Evolutionary conservation across 805 yeast species (phyloP).

Genomic region (Spathaspora arborariae): DNA sequence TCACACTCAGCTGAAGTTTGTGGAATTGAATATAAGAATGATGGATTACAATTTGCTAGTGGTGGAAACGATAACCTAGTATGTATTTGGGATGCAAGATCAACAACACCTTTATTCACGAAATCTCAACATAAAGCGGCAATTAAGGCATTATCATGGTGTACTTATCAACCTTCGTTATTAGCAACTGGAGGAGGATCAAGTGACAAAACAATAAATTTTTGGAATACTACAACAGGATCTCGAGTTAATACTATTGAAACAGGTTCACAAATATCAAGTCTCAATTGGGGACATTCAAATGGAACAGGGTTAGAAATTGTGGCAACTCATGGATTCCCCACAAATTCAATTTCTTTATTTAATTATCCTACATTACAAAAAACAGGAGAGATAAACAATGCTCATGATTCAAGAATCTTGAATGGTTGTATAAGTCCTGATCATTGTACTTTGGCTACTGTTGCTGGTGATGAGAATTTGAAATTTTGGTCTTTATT

Average conservation of each 20-base stretch:
- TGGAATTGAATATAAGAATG: conserved; percentile 81
- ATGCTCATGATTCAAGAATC: conserved; percentile 89
- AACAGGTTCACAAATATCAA: conserved; percentile 92
- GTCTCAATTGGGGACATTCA: conserved; percentile 85
- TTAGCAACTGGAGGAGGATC: conserved; percentile 98
- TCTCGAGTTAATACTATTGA: conserved; percentile 80
- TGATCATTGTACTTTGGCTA: conserved; percentile 85
- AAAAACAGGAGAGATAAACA: conserved; percentile 79
- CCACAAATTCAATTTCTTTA: conserved; percentile 76
- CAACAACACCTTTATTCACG: conserved; percentile 56
- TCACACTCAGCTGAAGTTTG: conserved; percentile 85
- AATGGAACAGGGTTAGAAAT: conserved; percentile 74
- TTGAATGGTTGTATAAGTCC: conserved; percentile 82
- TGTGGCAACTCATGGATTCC: conserved; percentile 92
- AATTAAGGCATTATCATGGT: conserved; percentile 92
- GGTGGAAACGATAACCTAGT: conserved; percentile 96
- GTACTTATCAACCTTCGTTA: conserved; percentile 77
- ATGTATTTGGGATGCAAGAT: conserved; percentile 86
- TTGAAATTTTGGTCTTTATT: conserved; percentile 92
- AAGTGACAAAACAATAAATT: conserved; percentile 80
- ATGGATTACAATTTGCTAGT: conserved; percentile 81
- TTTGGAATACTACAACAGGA: conserved; percentile 95
- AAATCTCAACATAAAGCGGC: conserved; percentile 88
- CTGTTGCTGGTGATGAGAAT: conserved; percentile 95
- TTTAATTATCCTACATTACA: conserved; percentile 84